These are phyloP conservation scores for Candida smagusa DNA, from an alignment of 1,139 yeast genomes.

Conservation along the genomic window DNA sequence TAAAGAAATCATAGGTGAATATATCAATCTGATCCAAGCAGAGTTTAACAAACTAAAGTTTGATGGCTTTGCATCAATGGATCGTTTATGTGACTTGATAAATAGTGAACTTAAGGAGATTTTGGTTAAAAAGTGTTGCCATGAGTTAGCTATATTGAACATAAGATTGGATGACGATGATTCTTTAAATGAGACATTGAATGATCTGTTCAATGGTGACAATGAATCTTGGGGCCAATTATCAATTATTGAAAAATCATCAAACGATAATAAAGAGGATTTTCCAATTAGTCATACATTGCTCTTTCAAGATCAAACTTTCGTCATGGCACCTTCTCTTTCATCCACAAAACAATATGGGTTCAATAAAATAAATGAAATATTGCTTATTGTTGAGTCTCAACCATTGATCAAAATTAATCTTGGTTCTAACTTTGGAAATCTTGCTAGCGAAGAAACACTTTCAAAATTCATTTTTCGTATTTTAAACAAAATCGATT, in stretches of 20 bases:
- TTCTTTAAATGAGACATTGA: neutral
- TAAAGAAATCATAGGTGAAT: conserved; percentile 10
- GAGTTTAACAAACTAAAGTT: conserved; percentile 39
- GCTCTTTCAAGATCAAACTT: conserved; percentile 38
- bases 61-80: conserved; percentile 40
- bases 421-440: neutral
- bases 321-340: conserved; percentile 35
- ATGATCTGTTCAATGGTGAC: neutral
- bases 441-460: neutral
- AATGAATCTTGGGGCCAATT: neutral
- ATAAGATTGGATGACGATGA: neutral
- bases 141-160: conserved; percentile 12
- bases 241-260: no score
- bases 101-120: conserved; percentile 36
- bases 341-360: conserved; percentile 17
- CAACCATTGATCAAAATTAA: conserved; percentile 13
- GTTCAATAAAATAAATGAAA: conserved; percentile 5
- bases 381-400: conserved; percentile 9
- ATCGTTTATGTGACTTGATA: conserved; percentile 33
- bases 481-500: conserved; percentile 18
- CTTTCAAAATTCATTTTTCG: conserved; percentile 3
- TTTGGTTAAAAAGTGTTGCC: conserved; percentile 32
- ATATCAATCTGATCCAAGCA: conserved; percentile 35
- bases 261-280: neutral
- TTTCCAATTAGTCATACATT: conserved; percentile 29